Evolutionary conservation across 345 rosid genomes (phyloP).

Genomic region (Populus deltoides): DNA sequence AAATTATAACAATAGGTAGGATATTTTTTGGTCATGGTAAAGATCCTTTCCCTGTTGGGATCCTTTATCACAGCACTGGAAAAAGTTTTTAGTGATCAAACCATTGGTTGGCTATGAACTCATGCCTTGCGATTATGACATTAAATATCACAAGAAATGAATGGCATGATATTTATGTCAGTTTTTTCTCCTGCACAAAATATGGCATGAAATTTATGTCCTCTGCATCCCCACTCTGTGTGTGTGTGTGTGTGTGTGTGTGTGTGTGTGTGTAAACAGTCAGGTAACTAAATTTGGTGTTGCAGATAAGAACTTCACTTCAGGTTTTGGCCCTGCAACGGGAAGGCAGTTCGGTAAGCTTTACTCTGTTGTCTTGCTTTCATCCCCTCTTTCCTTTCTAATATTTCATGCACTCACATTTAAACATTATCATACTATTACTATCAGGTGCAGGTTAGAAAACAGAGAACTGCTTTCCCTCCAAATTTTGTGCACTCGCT

Average conservation of each 20-base stretch:
- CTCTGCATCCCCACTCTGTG: background rate
- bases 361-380: conserved; percentile 8
- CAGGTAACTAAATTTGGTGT: conserved; percentile 21
- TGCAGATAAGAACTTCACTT: conserved; percentile 90
- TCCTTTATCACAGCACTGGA: background rate
- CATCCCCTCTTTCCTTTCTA: conserved; percentile 1
- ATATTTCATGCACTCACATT: background rate
- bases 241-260: too few relatives aligned
- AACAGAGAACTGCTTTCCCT: conserved; percentile 96
- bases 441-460: conserved; percentile 68
- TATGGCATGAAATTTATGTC: background rate
- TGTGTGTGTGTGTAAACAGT: background rate
- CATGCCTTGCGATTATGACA: background rate
- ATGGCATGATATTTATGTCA: background rate
- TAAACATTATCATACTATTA: background rate
- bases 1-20: background rate
- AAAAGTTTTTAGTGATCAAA: background rate
- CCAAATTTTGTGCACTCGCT: conserved; percentile 97
- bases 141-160: background rate
- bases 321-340: conserved; percentile 86
- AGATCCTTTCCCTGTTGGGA: background rate
- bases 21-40: background rate
- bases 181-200: conserved; percentile 4
- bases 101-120: background rate
- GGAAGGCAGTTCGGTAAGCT: conserved; percentile 75